A percentile compares a stretch with the other conserved stretches of the same genome.
Evolutionary conservation across 176 grass and related monocot genomes (phyloP).

Genomic region (Phoenix roebelenii): DNA sequence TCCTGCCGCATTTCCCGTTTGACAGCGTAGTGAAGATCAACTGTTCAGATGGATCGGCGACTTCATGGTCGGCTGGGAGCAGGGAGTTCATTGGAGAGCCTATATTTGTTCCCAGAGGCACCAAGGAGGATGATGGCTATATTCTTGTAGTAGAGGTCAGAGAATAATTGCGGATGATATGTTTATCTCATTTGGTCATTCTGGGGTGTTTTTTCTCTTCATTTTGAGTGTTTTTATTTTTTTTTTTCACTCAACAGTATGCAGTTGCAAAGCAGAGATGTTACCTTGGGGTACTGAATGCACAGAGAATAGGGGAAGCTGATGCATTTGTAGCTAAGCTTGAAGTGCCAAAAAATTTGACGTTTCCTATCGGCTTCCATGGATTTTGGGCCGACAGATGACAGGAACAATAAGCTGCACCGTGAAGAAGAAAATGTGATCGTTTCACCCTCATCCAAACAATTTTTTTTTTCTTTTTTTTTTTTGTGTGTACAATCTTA

Average conservation of each 20-base stretch:
- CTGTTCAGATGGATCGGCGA: conserved; percentile 18
- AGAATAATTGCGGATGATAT: not conserved
- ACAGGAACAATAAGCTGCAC: not conserved
- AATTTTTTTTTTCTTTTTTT: too few species aligned
- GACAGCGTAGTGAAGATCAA: conserved; percentile 69
- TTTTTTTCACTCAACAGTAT: conserved; percentile 36
- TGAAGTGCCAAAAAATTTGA: conserved; percentile 72
- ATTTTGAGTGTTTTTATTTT: not conserved
- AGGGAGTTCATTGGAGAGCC: conserved; percentile 79
- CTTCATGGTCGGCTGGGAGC: conserved; percentile 33
- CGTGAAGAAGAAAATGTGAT: too few species aligned
- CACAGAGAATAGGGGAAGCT: conserved; percentile 56
- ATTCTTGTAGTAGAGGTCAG: conserved; percentile 81
- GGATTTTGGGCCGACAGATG: conserved; percentile 65
- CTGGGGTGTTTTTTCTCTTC: not conserved
- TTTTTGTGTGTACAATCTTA: too few species aligned
- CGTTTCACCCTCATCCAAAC: too few species aligned
- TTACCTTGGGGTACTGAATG: conserved; percentile 63
- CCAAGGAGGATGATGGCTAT: conserved; percentile 61
- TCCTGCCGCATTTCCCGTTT: conserved; percentile 74
- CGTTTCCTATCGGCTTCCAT: conserved; percentile 90
- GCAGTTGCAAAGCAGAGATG: conserved; percentile 62
- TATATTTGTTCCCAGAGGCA: conserved; percentile 42
- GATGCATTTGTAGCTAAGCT: conserved; percentile 55
- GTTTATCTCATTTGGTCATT: too few species aligned